Evolutionary conservation across 179 eudicot species (phyloP), one percentile per base, ranked within the genome.

Genomic region (Silene coronaria): DNA sequence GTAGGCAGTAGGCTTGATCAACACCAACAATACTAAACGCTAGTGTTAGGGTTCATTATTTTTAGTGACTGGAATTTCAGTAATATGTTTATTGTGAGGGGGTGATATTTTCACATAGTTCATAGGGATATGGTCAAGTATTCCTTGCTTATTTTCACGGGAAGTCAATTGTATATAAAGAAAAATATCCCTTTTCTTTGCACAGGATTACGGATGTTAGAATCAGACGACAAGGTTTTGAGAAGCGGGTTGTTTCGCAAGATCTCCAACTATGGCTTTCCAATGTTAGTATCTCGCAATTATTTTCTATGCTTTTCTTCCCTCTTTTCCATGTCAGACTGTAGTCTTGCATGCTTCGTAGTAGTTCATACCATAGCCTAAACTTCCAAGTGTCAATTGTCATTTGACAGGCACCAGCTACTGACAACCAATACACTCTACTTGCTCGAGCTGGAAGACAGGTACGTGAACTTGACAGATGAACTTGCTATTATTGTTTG

Each of bases 231-330:
- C 97, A 95, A 87, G 99, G 99, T 72, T 95, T 92, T 75, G 99
- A 95, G 88, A 95, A 89, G 78, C 91, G 99, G 72, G 99, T 90
- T 59, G 99, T 92, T 53, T 93, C 99, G 7, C 99, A 86, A 82
- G 99, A 95, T 86, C 85, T 95, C 84, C 97, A 95, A 81, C 88
- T 95, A 61, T 95, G 99, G 99, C 95, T 95, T 74, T 95, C 99
- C 48, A 92, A 95, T 84, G 99, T 92, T 64, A 75, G 96, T 85
- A 70, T 46, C 65, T 59, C 22, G 0, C 58, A 26, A 9, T 55
- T 75, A 22, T 46, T 16, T 32, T 22, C 17, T 7, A 7, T 23
- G 3, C 30, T 64, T 55, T 23, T 21, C 2, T 12, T 16, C 16
- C 42, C 72, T 42, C 32, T 22, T 68, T 46, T 23, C 24, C 21